A percentile compares a stretch with the other conserved stretches of the same genome.
Conservation (phyloP, 1,139 yeast genomes). For the Blastobotrys buckinghamii region DNA sequence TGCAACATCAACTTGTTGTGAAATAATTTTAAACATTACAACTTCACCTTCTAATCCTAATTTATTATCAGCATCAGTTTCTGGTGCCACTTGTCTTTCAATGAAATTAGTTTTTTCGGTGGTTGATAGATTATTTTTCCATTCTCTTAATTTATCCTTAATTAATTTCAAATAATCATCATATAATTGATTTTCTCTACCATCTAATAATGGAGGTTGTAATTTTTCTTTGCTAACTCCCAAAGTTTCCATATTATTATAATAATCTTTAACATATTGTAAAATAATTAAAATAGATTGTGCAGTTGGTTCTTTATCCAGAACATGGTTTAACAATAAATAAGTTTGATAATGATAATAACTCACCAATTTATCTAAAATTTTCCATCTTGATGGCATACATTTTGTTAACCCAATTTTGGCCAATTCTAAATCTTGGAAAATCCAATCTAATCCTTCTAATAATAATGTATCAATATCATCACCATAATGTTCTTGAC, state of each 20-base stretch:
- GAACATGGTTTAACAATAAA: conserved; percentile 52
- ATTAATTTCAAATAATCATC: conserved; percentile 71
- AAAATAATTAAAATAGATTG: conserved; percentile 43
- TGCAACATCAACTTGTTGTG: conserved; percentile 90
- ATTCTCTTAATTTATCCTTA: conserved; percentile 68
- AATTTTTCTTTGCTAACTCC: conserved; percentile 37
- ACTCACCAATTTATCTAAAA: conserved; percentile 55
- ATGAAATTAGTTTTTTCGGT: conserved; percentile 61
- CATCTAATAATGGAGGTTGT: conserved; percentile 42
- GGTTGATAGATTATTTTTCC: conserved; percentile 63
- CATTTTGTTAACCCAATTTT: conserved; percentile 50
- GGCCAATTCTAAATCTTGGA: conserved; percentile 67
- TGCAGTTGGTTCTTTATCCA: conserved; percentile 61
- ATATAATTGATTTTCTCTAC: conserved; percentile 59
- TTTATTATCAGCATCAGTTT: conserved; percentile 56
- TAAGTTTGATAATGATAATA: conserved; percentile 68
- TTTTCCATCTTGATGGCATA: conserved; percentile 72
- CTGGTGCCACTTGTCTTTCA: conserved; percentile 66
- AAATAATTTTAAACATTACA: conserved; percentile 73
- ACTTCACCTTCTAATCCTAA: conserved; percentile 61
- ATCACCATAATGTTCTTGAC: conserved; percentile 47
- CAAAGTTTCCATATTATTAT: conserved; percentile 43
- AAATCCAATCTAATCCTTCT: conserved; percentile 76
- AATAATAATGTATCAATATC: conserved; percentile 44
- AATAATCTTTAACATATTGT: conserved; percentile 69